These are phyloP conservation scores for Pholiota microspora DNA, from an alignment of 768 basidiomycete genomes.

Conservation along the genomic window DNA sequence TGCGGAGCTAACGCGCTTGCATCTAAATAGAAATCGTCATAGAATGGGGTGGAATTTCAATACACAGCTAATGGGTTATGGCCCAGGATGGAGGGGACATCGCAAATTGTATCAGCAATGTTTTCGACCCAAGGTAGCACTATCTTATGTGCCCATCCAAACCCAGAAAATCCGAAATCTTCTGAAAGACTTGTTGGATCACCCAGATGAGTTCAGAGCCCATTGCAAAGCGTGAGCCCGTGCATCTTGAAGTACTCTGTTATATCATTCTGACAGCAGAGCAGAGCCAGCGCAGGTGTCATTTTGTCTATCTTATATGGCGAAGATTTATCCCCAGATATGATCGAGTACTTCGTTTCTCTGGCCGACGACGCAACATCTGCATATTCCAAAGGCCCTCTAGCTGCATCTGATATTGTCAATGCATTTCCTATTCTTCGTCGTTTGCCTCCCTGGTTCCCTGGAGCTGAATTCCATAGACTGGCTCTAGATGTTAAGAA, in stretches of 20 bases:
- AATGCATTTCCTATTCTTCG: slow-evolving; percentile 13
- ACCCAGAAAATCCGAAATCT: slow-evolving; percentile 28
- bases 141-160: slow-evolving; percentile 31
- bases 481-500: slow-evolving; percentile 12
- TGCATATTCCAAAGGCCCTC: background rate
- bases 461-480: slow-evolving; percentile 16
- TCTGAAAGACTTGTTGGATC: slow-evolving; percentile 23
- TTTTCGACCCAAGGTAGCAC: slow-evolving; percentile 27
- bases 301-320: slow-evolving; percentile 18
- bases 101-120: slow-evolving; percentile 35
- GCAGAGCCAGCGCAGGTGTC: slow-evolving; percentile 11
- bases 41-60: slow-evolving; percentile 40
- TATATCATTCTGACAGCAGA: background rate
- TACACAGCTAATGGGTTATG: slow-evolving; percentile 32
- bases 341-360: slow-evolving; percentile 8
- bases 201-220: slow-evolving; percentile 15
- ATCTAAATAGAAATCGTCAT: background rate
- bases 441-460: slow-evolving; percentile 18
- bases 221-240: slow-evolving; percentile 17
- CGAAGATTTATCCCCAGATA: slow-evolving; percentile 12
- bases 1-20: background rate
- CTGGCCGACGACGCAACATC: slow-evolving; percentile 8
- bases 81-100: slow-evolving; percentile 34
- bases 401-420: slow-evolving; percentile 2
- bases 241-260: background rate